Percentiles rank a stretch among this genome's conserved stretches.
These are phyloP conservation scores for Neoboletus subvelutipes DNA, from an alignment of 768 basidiomycete species.

Conservation along the genomic window DNA sequence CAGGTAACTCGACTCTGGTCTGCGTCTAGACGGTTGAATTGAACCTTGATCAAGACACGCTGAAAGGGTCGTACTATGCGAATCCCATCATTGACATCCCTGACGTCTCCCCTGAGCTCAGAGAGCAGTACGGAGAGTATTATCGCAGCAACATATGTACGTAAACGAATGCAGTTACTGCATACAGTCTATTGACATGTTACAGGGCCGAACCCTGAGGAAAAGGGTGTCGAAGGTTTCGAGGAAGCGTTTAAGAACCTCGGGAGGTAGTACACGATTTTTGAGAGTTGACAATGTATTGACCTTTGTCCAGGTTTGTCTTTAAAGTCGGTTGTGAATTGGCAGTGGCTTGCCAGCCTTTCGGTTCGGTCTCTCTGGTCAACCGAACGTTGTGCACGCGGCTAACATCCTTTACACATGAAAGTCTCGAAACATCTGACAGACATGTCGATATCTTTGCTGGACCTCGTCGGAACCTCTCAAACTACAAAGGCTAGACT, in stretches of 20 bases:
- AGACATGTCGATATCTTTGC: constrained; percentile 64
- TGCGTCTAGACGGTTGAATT: background rate
- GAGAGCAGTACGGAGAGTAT: constrained; percentile 71
- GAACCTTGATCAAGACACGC: constrained; percentile 50
- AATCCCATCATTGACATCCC: constrained; percentile 68
- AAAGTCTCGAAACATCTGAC: constrained; percentile 64
- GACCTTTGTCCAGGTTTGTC: constrained; percentile 54
- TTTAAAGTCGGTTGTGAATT: constrained; percentile 80
- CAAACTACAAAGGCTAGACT: constrained; percentile 90
- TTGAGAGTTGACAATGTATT: background rate
- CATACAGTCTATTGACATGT: background rate
- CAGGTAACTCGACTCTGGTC: constrained; percentile 43
- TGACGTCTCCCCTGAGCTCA: constrained; percentile 55
- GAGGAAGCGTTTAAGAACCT: constrained; percentile 87
- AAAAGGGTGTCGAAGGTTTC: constrained; percentile 68
- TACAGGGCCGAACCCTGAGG: constrained; percentile 63
- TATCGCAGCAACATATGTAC: constrained; percentile 88
- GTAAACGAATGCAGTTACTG: constrained; percentile 6
- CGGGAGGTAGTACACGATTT: constrained; percentile 48
- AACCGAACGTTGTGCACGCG: background rate
- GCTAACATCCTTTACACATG: background rate
- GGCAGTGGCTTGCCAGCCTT: constrained; percentile 87
- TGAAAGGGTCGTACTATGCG: constrained; percentile 96
- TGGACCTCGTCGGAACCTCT: constrained; percentile 68
- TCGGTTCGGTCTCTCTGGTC: constrained; percentile 51